phyloP scores from a whole-genome alignment of 768 basidiomycete genomes.

The Boletus sensibilis region DNA sequence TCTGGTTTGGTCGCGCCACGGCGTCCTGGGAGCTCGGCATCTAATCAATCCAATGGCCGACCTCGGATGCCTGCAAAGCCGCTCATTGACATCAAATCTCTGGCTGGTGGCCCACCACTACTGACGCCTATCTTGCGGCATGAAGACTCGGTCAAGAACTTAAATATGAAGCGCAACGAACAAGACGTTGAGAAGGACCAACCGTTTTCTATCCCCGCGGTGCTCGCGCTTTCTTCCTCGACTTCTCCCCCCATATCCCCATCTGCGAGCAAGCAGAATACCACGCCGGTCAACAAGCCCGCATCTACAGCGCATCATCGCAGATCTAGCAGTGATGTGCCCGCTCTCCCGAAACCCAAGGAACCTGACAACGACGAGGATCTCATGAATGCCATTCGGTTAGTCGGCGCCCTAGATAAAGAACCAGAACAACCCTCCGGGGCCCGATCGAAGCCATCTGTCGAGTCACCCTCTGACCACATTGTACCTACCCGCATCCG shows the following conservation, averaged over 20 bases:
- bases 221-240: constrained; percentile 21
- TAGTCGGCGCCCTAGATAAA: constrained; percentile 30
- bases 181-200: constrained; percentile 24
- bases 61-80: constrained; percentile 42
- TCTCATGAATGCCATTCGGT: constrained; percentile 31
- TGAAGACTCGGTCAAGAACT: constrained; percentile 28
- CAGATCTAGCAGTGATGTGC: constrained; percentile 18
- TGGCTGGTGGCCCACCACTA: constrained; percentile 37
- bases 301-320: constrained; percentile 11
- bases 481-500: constrained; percentile 58
- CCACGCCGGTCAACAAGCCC: neutral
- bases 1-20: constrained; percentile 59
- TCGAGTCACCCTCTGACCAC: constrained; percentile 13
- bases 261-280: constrained; percentile 9
- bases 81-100: constrained; percentile 39
- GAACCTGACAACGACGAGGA: constrained; percentile 27
- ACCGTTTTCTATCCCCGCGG: constrained; percentile 31
- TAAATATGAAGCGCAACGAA: constrained; percentile 18
- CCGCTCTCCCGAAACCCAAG: constrained; percentile 6
- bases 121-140: constrained; percentile 31
- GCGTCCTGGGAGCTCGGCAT: constrained; percentile 63
- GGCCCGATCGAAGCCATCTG: neutral
- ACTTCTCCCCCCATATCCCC: constrained; percentile 21
- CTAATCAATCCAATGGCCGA: constrained; percentile 28
- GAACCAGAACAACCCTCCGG: constrained; percentile 15